Evolutionary conservation across 2,329 filamentous ascomycete genomes (phyloP).

Genomic region (Fusarium sp.): DNA sequence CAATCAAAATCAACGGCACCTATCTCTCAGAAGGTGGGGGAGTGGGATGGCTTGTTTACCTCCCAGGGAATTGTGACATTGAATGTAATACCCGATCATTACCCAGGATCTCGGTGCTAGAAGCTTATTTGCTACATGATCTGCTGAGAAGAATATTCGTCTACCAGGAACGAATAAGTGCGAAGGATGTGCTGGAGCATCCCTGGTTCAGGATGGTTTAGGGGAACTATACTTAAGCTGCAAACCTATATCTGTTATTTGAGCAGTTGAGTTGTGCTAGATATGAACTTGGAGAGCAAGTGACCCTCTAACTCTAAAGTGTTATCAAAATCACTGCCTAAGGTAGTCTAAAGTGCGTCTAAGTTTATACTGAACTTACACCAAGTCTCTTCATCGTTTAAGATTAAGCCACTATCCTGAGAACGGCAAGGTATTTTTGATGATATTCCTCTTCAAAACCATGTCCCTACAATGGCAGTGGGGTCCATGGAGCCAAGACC

Average conservation of each 20-base stretch:
- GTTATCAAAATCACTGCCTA: no score
- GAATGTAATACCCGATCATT: no score
- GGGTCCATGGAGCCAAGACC: neutral
- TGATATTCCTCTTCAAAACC: no score
- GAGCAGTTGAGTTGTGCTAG: neutral
- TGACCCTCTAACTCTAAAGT: neutral
- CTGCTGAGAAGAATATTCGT: neutral
- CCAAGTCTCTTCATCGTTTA: neutral
- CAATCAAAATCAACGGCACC: neutral
- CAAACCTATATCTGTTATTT: neutral
- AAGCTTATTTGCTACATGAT: neutral
- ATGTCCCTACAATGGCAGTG: neutral
- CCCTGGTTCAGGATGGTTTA: neutral
- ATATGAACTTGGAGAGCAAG: neutral
- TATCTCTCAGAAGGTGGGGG: neutral
- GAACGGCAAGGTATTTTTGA: neutral
- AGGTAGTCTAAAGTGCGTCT: no score
- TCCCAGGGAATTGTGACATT: neutral
- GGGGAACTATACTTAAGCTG: no score
- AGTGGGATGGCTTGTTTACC: neutral
- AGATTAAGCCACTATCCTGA: neutral
- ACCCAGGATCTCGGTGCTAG: no score
- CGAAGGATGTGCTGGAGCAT: accelerated
- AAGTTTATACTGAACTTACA: neutral
- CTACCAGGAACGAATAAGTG: neutral